These are phyloP conservation scores for Pelagophyceae sp. DNA, from an alignment of 352 stramenopile species.

Conservation along the genomic window DNA sequence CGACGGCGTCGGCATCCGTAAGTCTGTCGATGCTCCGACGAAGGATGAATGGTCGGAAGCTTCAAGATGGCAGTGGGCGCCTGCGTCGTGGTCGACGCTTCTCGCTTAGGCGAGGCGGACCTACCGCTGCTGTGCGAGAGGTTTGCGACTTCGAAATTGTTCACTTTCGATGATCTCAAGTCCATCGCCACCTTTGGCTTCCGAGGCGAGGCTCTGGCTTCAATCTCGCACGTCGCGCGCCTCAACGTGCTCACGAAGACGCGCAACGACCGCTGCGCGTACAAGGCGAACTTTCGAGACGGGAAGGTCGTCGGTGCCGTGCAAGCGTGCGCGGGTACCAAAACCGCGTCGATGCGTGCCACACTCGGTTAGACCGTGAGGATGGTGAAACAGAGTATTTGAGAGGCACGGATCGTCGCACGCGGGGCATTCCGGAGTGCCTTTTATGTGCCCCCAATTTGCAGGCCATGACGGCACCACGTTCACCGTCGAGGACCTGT, in stretches of 20 bases:
- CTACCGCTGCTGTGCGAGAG: slow-evolving; percentile 88
- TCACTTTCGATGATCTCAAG: slow-evolving; percentile 83
- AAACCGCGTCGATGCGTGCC: too few species aligned
- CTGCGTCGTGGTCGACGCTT: too few species aligned
- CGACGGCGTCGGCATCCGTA: slow-evolving; percentile 82
- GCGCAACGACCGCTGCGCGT: slow-evolving; percentile 42
- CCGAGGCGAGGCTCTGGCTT: slow-evolving; percentile 93
- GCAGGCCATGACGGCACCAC: slow-evolving; percentile 58
- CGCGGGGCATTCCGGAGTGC: slow-evolving; percentile 37
- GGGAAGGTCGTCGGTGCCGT: slow-evolving; percentile 70
- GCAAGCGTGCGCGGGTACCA: too few species aligned
- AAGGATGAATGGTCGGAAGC: too few species aligned
- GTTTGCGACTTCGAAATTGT: slow-evolving; percentile 95
- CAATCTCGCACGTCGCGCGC: slow-evolving; percentile 85
- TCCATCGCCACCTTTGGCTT: slow-evolving; percentile 94
- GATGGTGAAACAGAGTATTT: too few species aligned
- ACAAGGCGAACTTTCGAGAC: slow-evolving; percentile 78
- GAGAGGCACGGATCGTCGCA: too few species aligned
- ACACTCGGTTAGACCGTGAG: too few species aligned
- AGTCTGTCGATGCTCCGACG: too few species aligned
- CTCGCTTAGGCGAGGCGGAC: too few species aligned
- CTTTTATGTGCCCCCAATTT: too few species aligned
- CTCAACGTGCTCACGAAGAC: slow-evolving; percentile 78
- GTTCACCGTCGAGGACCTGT: slow-evolving; percentile 84
- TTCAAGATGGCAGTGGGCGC: too few species aligned